These are phyloP conservation scores for Dysphania ambrosioides DNA, from an alignment of 148 eudicot genomes.

Conservation along the genomic window DNA sequence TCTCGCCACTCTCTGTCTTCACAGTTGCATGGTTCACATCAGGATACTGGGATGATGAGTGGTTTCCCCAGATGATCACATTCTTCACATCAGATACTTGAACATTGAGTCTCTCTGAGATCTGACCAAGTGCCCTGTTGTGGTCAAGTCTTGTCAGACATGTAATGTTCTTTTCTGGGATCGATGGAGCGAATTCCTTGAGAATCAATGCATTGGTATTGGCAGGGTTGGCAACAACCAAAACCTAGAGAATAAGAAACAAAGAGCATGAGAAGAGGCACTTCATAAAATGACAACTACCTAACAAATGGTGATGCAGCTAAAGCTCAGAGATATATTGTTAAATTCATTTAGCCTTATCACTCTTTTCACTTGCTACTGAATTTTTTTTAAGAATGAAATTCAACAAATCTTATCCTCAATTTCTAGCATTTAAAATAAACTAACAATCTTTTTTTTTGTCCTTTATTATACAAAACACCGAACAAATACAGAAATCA, in stretches of 20 bases:
- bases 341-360: neutral
- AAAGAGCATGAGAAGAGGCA: neutral
- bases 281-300: neutral
- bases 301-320: too few relatives aligned
- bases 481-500: neutral
- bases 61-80: slow-evolving; percentile 95
- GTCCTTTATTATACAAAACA: neutral
- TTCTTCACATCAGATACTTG: slow-evolving; percentile 90
- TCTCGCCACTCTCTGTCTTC: slow-evolving; percentile 71
- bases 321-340: too few relatives aligned
- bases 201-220: slow-evolving; percentile 96
- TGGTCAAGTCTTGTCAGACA: slow-evolving; percentile 95
- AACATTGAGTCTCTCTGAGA: slow-evolving; percentile 80
- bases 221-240: slow-evolving; percentile 99
- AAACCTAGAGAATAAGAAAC: slow-evolving; percentile 44
- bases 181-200: slow-evolving; percentile 96
- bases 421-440: neutral
- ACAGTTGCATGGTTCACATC: slow-evolving; percentile 97
- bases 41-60: slow-evolving; percentile 92
- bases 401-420: neutral
- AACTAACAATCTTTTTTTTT: neutral
- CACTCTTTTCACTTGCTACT: neutral
- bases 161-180: slow-evolving; percentile 82
- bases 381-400: neutral
- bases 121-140: slow-evolving; percentile 96